Evolutionary conservation across 441 rosid genomes (phyloP), one percentile per base, ranked within the genome.

Genomic region (Raphanus hybrid): DNA sequence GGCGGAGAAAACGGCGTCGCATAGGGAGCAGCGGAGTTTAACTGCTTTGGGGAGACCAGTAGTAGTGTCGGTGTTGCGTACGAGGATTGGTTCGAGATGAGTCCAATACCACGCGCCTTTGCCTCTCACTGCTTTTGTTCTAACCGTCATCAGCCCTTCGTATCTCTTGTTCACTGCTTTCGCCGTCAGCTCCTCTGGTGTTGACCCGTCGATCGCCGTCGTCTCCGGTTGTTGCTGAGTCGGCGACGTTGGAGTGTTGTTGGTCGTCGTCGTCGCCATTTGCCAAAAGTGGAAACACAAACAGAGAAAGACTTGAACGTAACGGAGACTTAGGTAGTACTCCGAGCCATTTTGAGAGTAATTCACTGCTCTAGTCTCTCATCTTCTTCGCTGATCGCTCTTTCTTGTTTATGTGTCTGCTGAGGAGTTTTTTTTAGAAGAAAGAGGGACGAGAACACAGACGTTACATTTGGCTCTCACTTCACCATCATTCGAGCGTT

Each of bases 101-200:
- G 90, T 87, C 99, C 99, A 96, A 78, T 96, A 96, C 99, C 99
- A 96, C 69, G 99, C 98, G 70, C 99, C 98, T 86, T 96, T 96
- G 3, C 99, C 99, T 79, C 89, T 93, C 41, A 93, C 80, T 14
- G 99, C 98, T 81, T 93, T 96, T 35, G 86, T 88, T 37, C 97
- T 90, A 34, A 96, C 99, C 88, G 82, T 86, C 48, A 89, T 82
- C 15, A 96, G 86, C 18, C 93, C 94, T 65, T 93, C 98, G 81
- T 92, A 96, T 20, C 98, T 80, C 85, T 93, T 93, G 69, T 85
- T 88, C 8, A 87, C 78, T 10, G 92, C 84, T 76, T 91, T 96
- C 1, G 92, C 89, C 16, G 97, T 70, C 18, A 87, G 54, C 84
- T 96, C 98, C 59, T 96, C 98, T 1, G 94, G 83, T 1, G 96